These are phyloP conservation scores for Macadamia tetraphylla DNA, from an alignment of 164 flowering plant genomes.

Conservation along the genomic window DNA sequence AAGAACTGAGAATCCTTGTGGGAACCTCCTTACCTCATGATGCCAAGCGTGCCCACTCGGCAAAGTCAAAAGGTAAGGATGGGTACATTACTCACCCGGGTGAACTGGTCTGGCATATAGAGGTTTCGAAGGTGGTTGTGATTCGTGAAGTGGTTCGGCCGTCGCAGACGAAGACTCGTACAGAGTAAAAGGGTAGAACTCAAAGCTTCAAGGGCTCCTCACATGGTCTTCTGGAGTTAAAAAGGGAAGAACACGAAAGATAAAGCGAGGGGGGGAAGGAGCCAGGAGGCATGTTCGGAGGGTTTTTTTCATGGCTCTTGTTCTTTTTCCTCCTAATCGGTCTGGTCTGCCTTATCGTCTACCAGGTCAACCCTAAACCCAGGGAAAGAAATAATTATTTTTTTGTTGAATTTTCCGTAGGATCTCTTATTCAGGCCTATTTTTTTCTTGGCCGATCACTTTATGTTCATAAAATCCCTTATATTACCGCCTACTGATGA, in stretches of 20 bases:
- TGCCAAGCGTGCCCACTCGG: too few relatives aligned
- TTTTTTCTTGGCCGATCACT: not conserved
- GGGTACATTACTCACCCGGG: too few relatives aligned
- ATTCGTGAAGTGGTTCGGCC: too few relatives aligned
- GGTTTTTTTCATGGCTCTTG: conserved; percentile 49
- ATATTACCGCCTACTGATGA: not conserved
- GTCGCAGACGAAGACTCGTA: too few relatives aligned
- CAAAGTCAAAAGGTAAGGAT: too few relatives aligned
- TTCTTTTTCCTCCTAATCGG: conserved; percentile 68
- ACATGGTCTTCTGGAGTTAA: not conserved
- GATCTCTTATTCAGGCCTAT: not conserved
- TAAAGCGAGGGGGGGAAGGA: not conserved
- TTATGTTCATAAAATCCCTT: not conserved
- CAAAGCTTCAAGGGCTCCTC: not conserved
- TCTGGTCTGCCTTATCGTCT: conserved; percentile 53
- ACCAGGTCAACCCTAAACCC: conserved; percentile 45
- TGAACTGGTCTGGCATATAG: too few relatives aligned
- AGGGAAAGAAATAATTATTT: not conserved
- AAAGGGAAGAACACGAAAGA: not conserved
- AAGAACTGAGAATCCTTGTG: too few relatives aligned
- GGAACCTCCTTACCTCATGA: too few relatives aligned
- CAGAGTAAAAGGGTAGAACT: too few relatives aligned
- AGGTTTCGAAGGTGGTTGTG: too few relatives aligned
- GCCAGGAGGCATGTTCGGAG: conserved; percentile 38
- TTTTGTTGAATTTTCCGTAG: not conserved